A percentile compares a stretch with the other conserved stretches of the same genome.
These are phyloP conservation scores for Marsdenia floribunda DNA, from an alignment of 257 asterid genomes.

Conservation along the genomic window DNA sequence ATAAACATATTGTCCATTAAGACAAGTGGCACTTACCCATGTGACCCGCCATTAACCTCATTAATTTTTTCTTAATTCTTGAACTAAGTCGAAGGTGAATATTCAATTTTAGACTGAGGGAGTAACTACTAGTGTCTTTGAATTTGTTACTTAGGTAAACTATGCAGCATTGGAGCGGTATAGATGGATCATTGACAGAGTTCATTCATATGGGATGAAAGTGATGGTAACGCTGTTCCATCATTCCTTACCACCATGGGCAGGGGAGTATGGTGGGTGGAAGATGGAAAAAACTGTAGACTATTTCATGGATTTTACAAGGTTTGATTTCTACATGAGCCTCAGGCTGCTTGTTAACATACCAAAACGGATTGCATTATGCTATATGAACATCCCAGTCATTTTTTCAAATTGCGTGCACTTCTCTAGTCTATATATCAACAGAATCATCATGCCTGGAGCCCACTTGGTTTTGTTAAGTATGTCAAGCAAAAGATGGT, in stretches of 20 bases:
- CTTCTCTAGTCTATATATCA: background rate
- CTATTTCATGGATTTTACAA: constrained; percentile 81
- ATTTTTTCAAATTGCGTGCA: background rate
- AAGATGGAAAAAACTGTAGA: constrained; percentile 81
- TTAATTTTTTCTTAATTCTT: too few species aligned
- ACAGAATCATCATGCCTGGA: background rate
- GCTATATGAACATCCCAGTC: too few species aligned
- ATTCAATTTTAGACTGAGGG: background rate
- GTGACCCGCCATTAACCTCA: background rate
- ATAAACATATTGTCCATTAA: too few species aligned
- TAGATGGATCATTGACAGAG: constrained; percentile 80
- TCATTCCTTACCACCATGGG: constrained; percentile 99
- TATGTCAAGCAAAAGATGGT: background rate
- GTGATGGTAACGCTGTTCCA: constrained; percentile 94
- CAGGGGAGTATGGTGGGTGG: constrained; percentile 99
- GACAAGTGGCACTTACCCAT: too few species aligned
- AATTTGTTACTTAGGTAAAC: constrained; percentile 49
- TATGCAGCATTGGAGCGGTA: constrained; percentile 93
- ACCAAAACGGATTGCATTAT: background rate
- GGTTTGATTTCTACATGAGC: constrained; percentile 34
- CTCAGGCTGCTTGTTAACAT: background rate
- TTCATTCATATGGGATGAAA: constrained; percentile 85
- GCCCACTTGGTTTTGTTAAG: background rate
- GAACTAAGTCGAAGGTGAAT: too few species aligned
- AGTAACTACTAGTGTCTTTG: constrained; percentile 3